phyloP scores from a whole-genome alignment of 129 eudicot genomes.

The Flaveria trinervia region DNA sequence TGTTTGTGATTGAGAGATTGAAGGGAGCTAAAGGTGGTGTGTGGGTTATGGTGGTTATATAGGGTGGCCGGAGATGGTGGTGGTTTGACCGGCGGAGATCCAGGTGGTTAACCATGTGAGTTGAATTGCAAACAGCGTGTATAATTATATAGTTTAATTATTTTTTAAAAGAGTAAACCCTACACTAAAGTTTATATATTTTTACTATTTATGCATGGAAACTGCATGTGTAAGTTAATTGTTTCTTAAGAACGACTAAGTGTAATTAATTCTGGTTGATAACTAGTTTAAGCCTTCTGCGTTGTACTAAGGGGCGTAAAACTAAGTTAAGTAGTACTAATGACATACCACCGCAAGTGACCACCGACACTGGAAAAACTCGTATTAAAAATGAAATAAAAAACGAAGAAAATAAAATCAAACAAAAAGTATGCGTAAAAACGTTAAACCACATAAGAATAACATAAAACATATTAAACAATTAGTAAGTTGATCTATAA shows the following conservation, averaged over 20 bases:
- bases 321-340: too few relatives aligned
- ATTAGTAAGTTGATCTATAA: too few relatives aligned
- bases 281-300: too few relatives aligned
- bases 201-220: conserved; percentile 22
- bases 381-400: too few relatives aligned
- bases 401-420: too few relatives aligned
- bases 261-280: not conserved
- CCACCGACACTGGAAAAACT: too few relatives aligned
- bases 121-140: conserved; percentile 24
- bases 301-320: too few relatives aligned
- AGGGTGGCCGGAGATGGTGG: conserved; percentile 27
- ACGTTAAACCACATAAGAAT: too few relatives aligned
- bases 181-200: not conserved
- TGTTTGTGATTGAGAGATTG: not conserved
- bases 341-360: too few relatives aligned
- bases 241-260: conserved; percentile 1
- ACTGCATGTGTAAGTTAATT: conserved; percentile 28
- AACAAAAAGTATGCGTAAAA: too few relatives aligned
- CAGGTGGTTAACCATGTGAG: conserved; percentile 30
- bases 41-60: conserved; percentile 32
- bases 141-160: not conserved
- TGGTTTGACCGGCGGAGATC: conserved; percentile 39
- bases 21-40: not conserved
- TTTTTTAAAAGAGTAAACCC: not conserved
- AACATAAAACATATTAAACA: too few relatives aligned